These are phyloP conservation scores for Blastosporella zonata DNA, from an alignment of 1,284 basidiomycete species.

Conservation along the genomic window DNA sequence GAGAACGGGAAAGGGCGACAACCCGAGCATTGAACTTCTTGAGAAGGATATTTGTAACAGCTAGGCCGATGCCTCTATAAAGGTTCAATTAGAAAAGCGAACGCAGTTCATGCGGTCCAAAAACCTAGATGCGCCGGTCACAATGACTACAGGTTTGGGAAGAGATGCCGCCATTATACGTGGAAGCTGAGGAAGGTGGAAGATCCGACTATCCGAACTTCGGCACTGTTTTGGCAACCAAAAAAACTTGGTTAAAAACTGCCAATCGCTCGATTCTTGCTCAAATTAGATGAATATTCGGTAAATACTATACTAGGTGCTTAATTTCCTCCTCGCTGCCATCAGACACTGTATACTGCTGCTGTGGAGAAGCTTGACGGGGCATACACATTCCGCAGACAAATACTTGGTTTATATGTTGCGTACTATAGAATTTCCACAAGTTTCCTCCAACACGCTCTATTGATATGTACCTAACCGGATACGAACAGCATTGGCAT, in stretches of 20 bases:
- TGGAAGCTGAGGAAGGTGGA: neutral
- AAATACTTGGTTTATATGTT: no score
- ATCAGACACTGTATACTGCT: no score
- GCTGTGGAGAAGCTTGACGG: no score
- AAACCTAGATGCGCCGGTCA: constrained; percentile 79
- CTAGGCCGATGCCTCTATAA: constrained; percentile 79
- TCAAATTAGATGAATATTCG: no score
- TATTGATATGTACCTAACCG: constrained; percentile 39
- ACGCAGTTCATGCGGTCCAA: constrained; percentile 13
- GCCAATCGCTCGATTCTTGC: no score
- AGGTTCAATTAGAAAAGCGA: constrained; percentile 14
- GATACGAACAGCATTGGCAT: constrained; percentile 85
- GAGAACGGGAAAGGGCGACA: constrained; percentile 72
- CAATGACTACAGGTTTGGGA: constrained; percentile 52
- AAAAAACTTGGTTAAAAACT: no score
- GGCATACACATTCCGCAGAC: no score
- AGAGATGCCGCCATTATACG: neutral
- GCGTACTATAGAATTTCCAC: neutral
- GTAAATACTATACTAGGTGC: no score
- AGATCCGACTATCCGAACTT: neutral
- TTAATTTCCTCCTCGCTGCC: no score
- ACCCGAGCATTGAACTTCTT: constrained; percentile 61
- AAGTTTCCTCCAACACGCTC: neutral
- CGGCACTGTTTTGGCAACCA: neutral
- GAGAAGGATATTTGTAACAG: constrained; percentile 63